These are phyloP conservation scores for Saksenaea oblongispora DNA, from an alignment of 371 early-diverging fungal species.

Conservation along the genomic window DNA sequence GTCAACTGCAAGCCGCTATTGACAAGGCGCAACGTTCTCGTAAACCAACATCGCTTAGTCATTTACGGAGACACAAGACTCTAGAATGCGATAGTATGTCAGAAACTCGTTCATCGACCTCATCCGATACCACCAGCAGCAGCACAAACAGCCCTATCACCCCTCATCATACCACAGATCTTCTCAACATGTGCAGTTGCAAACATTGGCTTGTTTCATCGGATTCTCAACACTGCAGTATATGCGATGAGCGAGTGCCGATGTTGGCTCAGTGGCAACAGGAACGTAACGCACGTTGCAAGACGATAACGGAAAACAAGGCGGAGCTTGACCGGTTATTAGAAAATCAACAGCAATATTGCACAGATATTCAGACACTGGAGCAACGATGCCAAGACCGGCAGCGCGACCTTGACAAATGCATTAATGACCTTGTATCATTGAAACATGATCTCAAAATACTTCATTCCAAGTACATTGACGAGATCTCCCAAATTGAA, in stretches of 20 bases:
- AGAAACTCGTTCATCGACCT: slow-evolving; percentile 6
- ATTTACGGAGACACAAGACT: background rate
- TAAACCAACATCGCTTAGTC: slow-evolving; percentile 1
- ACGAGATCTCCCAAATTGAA: slow-evolving; percentile 61
- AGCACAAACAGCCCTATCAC: slow-evolving; percentile 18
- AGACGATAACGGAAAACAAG: slow-evolving; percentile 12
- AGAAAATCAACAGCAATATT: slow-evolving; percentile 3
- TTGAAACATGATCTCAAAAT: slow-evolving; percentile 76
- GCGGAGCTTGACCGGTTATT: slow-evolving; percentile 9
- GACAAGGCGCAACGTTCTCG: slow-evolving; percentile 10
- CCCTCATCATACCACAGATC: slow-evolving; percentile 9
- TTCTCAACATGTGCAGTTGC: slow-evolving; percentile 17
- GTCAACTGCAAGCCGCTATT: slow-evolving; percentile 25
- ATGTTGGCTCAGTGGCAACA: slow-evolving; percentile 15
- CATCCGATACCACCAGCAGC: slow-evolving; percentile 14
- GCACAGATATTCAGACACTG: background rate
- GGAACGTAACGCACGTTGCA: slow-evolving; percentile 11
- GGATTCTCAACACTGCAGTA: slow-evolving; percentile 27
- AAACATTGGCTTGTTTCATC: slow-evolving; percentile 27
- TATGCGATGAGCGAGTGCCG: slow-evolving; percentile 20
- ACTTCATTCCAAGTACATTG: slow-evolving; percentile 84
- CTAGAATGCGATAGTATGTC: slow-evolving; percentile 5
- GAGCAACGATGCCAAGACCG: background rate
- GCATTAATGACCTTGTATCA: slow-evolving; percentile 74
- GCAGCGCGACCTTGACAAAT: slow-evolving; percentile 27